A percentile compares a stretch with the other conserved stretches of the same genome.
Conservation (phyloP, 2,329 filamentous ascomycete species). For the Sporothrix globosa region DNA sequence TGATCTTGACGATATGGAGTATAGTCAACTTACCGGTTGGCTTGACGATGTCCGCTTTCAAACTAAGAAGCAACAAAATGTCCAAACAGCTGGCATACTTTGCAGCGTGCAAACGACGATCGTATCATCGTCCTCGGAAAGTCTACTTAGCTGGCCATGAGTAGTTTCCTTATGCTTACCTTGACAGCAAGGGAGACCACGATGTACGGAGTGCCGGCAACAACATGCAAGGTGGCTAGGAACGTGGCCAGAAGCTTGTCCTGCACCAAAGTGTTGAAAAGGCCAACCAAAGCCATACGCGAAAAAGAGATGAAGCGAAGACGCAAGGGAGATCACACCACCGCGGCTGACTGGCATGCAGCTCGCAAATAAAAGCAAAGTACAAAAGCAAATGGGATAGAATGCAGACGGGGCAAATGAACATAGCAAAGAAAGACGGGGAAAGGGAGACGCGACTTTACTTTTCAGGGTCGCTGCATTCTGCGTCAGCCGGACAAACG, state of each 20-base stretch:
- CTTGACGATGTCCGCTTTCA: not conserved
- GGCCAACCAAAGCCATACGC: not conserved
- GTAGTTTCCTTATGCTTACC: not conserved
- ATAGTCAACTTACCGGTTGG: no score
- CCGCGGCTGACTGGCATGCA: slow-evolving; percentile 10
- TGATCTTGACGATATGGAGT: not conserved
- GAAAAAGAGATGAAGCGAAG: not conserved
- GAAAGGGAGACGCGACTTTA: slow-evolving; percentile 2
- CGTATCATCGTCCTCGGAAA: no score
- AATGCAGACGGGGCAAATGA: not conserved
- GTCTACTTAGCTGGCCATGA: not conserved
- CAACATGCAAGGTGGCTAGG: slow-evolving; percentile 15
- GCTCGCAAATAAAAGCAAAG: slow-evolving; percentile 2
- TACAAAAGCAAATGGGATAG: not conserved
- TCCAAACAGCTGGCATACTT: no score
- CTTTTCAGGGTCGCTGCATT: slow-evolving; percentile 11
- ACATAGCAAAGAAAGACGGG: not conserved
- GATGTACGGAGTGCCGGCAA: not conserved
- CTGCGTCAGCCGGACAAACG: not conserved
- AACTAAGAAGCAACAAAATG: no score
- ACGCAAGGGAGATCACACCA: slow-evolving; percentile 19
- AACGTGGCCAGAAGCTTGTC: slow-evolving; percentile 5
- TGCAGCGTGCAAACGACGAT: no score
- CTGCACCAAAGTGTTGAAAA: not conserved
- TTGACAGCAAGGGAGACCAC: not conserved